Percentiles rank a stretch among this genome's conserved stretches.
Evolutionary conservation across 768 basidiomycete species (phyloP).

Genomic region (Calocybe gangraenosa): DNA sequence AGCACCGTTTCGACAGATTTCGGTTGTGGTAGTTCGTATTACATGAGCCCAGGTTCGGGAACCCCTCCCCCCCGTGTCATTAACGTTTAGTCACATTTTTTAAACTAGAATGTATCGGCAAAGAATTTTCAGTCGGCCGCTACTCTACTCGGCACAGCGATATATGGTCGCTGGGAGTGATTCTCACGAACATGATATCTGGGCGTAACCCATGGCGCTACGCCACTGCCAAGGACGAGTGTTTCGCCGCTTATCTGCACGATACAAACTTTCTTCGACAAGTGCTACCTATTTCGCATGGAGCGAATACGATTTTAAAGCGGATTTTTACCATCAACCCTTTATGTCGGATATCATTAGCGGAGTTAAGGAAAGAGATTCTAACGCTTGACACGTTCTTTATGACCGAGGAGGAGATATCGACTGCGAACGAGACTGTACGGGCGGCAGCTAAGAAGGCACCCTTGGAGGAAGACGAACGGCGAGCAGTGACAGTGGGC

Average conservation of each 20-base stretch:
- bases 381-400: constrained; percentile 57
- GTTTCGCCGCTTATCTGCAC: constrained; percentile 59
- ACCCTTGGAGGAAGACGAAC: constrained; percentile 5
- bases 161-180: constrained; percentile 74
- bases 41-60: constrained; percentile 69
- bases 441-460: constrained; percentile 13
- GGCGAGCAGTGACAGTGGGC: neutral
- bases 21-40: constrained; percentile 56
- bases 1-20: constrained; percentile 41
- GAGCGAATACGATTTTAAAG: constrained; percentile 63
- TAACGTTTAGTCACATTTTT: constrained; percentile 9
- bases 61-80: constrained; percentile 2
- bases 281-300: constrained; percentile 70
- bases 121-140: constrained; percentile 36
- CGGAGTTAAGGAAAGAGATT: constrained; percentile 55
- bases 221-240: constrained; percentile 62
- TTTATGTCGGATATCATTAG: constrained; percentile 53
- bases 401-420: constrained; percentile 45
- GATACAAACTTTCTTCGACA: constrained; percentile 60
- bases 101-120: constrained; percentile 49
- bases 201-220: constrained; percentile 76
- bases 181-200: constrained; percentile 79
- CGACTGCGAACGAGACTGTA: constrained; percentile 21
- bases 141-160: constrained; percentile 65
- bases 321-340: constrained; percentile 71